A percentile compares a stretch with the other conserved stretches of the same genome.
Conservation (phyloP, 805 yeast species). For the Candida andamanensis region DNA sequence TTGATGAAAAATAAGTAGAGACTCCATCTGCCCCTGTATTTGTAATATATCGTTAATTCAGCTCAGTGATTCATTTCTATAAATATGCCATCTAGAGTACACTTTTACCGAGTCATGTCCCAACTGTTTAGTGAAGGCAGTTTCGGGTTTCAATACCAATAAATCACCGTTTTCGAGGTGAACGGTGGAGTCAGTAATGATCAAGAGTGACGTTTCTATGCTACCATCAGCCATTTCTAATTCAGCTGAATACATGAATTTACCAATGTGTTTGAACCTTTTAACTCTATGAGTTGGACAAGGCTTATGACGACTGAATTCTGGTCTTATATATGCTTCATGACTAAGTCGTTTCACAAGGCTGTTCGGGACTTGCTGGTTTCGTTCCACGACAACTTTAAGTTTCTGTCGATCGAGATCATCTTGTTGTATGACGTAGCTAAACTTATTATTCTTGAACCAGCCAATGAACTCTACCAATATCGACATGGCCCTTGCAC, state of each 20-base stretch:
- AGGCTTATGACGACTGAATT: slow-evolving; percentile 2
- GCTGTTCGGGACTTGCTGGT: too few species aligned
- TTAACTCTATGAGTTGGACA: slow-evolving; percentile 9
- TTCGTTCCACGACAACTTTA: background rate
- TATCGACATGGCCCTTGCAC: too few species aligned
- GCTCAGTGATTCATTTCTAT: slow-evolving; percentile 10
- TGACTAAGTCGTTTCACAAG: background rate
- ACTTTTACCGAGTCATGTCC: slow-evolving; percentile 1
- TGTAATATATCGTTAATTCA: slow-evolving; percentile 1
- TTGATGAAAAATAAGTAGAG: slow-evolving; percentile 11
- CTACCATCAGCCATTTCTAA: slow-evolving; percentile 1
- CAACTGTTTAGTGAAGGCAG: slow-evolving; percentile 5
- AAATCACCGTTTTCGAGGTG: slow-evolving; percentile 2
- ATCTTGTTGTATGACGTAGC: slow-evolving; percentile 7
- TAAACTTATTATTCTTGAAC: slow-evolving; percentile 11
- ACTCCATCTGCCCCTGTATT: background rate
- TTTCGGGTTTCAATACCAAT: slow-evolving; percentile 6
- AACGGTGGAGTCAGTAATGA: slow-evolving; percentile 9
- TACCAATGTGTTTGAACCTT: slow-evolving; percentile 5
- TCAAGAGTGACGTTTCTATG: slow-evolving; percentile 3
- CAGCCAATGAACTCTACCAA: slow-evolving; percentile 4
- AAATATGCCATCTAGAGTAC: slow-evolving; percentile 12
- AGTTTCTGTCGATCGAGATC: background rate
- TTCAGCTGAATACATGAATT: slow-evolving; percentile 10
- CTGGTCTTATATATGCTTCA: slow-evolving; percentile 9